These are phyloP conservation scores for Saccharomycopsis oosterbeekiorum DNA, from an alignment of 805 yeast genomes.

Conservation along the genomic window DNA sequence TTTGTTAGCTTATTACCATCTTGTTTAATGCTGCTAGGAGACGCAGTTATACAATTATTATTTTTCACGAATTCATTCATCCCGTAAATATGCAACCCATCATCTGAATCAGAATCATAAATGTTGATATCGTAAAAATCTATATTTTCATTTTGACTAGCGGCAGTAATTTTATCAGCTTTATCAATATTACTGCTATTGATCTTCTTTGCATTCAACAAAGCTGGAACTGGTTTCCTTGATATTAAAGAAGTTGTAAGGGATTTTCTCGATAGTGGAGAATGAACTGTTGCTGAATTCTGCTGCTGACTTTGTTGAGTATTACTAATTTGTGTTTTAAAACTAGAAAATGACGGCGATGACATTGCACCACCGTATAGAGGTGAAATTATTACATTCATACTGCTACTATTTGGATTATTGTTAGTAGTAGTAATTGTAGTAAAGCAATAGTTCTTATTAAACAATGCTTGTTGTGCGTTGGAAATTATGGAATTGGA, in stretches of 20 bases:
- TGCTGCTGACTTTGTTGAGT: not conserved
- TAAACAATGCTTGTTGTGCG: not conserved
- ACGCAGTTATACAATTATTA: not conserved
- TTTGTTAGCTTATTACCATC: not conserved
- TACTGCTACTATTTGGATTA: not conserved
- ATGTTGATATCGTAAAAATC: not conserved
- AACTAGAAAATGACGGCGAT: not conserved
- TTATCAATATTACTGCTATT: not conserved
- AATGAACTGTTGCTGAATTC: not conserved
- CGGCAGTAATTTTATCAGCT: not conserved
- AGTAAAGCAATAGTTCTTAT: not conserved
- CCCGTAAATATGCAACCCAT: not conserved
- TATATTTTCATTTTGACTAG: no score
- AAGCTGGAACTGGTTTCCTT: not conserved
- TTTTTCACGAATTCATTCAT: not conserved
- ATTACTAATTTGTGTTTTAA: not conserved
- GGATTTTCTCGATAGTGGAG: not conserved
- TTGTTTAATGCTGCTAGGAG: not conserved
- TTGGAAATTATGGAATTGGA: not conserved
- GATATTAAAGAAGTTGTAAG: not conserved
- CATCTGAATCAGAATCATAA: not conserved
- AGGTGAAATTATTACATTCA: not conserved
- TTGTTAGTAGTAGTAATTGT: not conserved
- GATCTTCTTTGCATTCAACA: not conserved
- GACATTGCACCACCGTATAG: not conserved